Conservation (phyloP, 148 eudicot genomes). For the Camellia sinensis region DNA sequence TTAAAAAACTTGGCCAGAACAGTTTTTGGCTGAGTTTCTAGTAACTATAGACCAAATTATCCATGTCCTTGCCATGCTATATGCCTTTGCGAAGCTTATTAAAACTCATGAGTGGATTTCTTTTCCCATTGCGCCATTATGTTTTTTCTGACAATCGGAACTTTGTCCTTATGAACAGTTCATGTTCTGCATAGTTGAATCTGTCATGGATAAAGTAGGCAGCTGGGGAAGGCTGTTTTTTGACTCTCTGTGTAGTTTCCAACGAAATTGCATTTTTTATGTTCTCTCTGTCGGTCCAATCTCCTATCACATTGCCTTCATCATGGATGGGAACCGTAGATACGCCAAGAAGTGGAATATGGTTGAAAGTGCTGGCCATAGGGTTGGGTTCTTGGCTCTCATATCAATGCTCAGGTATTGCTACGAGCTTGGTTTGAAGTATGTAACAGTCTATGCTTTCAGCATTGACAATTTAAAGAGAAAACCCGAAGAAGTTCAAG, state of each 20-base stretch:
- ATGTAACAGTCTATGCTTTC: conserved; percentile 52
- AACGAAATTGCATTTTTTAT: conserved; percentile 34
- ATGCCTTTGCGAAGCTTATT: background rate
- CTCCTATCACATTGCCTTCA: conserved; percentile 60
- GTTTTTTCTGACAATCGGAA: background rate
- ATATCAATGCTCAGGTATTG: conserved; percentile 48
- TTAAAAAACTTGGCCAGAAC: too few species aligned
- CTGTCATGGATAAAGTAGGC: background rate
- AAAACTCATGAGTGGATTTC: background rate
- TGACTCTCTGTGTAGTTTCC: conserved; percentile 18
- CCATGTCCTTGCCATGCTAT: background rate
- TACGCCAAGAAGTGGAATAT: conserved; percentile 45
- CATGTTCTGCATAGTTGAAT: background rate
- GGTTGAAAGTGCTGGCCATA: conserved; percentile 47
- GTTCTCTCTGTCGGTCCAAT: conserved; percentile 46
- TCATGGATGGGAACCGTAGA: conserved; percentile 72
- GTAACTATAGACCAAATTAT: too few species aligned
- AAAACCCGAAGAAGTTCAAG: conserved; percentile 51
- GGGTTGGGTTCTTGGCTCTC: conserved; percentile 38
- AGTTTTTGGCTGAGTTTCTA: too few species aligned
- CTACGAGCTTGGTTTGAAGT: conserved; percentile 49
- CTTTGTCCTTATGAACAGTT: background rate
- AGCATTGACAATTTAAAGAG: conserved; percentile 65
- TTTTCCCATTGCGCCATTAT: too few species aligned
- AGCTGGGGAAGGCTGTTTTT: background rate